These are phyloP conservation scores for Cornus controversa DNA, from an alignment of 148 eudicot species.

Conservation along the genomic window DNA sequence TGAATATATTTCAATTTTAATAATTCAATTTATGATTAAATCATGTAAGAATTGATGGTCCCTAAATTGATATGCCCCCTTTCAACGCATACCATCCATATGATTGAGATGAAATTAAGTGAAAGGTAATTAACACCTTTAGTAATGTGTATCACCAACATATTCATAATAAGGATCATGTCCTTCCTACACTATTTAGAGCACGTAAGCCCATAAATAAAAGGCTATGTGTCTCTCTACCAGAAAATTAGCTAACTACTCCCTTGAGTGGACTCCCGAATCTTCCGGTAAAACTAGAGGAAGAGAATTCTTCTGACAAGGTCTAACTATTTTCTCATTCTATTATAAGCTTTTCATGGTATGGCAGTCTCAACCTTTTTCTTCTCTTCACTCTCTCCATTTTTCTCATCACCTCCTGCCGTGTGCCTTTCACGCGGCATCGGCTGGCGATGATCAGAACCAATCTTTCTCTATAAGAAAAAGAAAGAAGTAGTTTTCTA, in stretches of 20 bases:
- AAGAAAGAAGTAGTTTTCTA: too few relatives aligned
- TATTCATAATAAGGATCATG: too few relatives aligned
- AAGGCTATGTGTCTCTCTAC: neutral
- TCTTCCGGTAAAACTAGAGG: constrained; percentile 13
- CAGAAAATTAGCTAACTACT: neutral
- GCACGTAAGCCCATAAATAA: too few relatives aligned
- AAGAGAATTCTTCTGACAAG: constrained; percentile 7
- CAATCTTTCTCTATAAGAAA: neutral
- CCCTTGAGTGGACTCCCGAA: neutral
- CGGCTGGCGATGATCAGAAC: constrained; percentile 15
- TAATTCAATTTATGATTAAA: too few relatives aligned
- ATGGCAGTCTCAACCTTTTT: constrained; percentile 1
- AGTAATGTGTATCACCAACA: too few relatives aligned
- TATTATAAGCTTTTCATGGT: constrained; percentile 10
- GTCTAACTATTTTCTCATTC: constrained; percentile 4
- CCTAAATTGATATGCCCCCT: too few relatives aligned
- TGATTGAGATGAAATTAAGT: too few relatives aligned
- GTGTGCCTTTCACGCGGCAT: constrained; percentile 26
- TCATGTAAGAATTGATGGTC: too few relatives aligned
- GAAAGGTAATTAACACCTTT: too few relatives aligned
- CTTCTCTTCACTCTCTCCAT: neutral
- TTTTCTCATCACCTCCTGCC: constrained; percentile 21
- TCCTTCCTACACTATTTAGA: too few relatives aligned
- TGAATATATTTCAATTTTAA: too few relatives aligned
- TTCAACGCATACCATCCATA: too few relatives aligned